These are phyloP conservation scores for Setomelanomma holmii DNA, from an alignment of 2,329 filamentous ascomycete genomes.

Conservation along the genomic window DNA sequence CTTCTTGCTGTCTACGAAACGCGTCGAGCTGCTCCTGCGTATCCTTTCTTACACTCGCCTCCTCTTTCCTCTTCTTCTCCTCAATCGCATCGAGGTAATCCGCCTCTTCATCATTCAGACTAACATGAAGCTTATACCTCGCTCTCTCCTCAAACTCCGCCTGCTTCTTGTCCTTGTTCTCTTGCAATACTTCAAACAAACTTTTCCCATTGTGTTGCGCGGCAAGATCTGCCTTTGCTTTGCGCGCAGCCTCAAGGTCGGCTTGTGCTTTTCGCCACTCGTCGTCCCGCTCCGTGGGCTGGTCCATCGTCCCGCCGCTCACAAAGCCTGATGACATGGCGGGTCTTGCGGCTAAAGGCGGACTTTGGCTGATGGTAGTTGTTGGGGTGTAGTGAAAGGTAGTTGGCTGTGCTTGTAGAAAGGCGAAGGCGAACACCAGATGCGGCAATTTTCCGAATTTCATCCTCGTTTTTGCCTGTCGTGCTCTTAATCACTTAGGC, in stretches of 20 bases:
- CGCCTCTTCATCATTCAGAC: conserved; percentile 79
- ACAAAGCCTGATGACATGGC: conserved; percentile 59
- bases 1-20: conserved; percentile 66
- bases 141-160: conserved; percentile 79
- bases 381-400: background rate
- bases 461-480: background rate
- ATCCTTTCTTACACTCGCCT: conserved; percentile 64
- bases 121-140: conserved; percentile 77
- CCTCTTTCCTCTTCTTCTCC: conserved; percentile 63
- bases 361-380: conserved; percentile 6
- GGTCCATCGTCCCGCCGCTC: conserved; percentile 57
- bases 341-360: conserved; percentile 17
- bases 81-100: conserved; percentile 72
- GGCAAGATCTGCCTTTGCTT: conserved; percentile 61
- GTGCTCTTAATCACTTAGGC: too few species aligned
- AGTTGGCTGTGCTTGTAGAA: background rate
- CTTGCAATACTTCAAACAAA: conserved; percentile 78
- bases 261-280: conserved; percentile 72
- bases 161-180: conserved; percentile 87
- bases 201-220: conserved; percentile 63
- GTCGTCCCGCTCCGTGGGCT: conserved; percentile 52
- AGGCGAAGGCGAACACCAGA: background rate
- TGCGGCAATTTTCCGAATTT: background rate
- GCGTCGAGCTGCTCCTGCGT: conserved; percentile 65
- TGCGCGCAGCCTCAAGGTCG: conserved; percentile 68